These are phyloP conservation scores for Fraxinus angustifolia DNA, from an alignment of 305 asterid species.

Conservation along the genomic window DNA sequence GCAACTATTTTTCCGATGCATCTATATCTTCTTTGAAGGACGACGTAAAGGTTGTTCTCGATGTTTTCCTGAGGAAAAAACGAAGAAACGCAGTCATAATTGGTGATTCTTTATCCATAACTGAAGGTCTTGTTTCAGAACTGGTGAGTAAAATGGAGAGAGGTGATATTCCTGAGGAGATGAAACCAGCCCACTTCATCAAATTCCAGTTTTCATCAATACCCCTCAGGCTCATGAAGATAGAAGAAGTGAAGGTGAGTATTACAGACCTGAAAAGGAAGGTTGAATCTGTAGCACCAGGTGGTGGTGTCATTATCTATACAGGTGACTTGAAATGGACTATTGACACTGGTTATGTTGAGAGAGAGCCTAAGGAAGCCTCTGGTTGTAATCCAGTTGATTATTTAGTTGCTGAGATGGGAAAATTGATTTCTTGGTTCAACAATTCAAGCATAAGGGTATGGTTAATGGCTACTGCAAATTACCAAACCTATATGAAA, in stretches of 20 bases:
- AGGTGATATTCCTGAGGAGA: slow-evolving; percentile 60
- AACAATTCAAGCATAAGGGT: slow-evolving; percentile 41
- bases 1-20: slow-evolving; percentile 10
- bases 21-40: slow-evolving; percentile 20
- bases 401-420: slow-evolving; percentile 61
- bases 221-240: slow-evolving; percentile 60
- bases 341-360: slow-evolving; percentile 24
- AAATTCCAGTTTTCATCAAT: slow-evolving; percentile 61
- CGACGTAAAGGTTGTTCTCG: slow-evolving; percentile 41
- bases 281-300: slow-evolving; percentile 45
- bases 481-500: slow-evolving; percentile 64
- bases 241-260: slow-evolving; percentile 62
- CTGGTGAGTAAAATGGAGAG: slow-evolving; percentile 48
- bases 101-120: slow-evolving; percentile 41
- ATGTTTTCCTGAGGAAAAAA: slow-evolving; percentile 39
- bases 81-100: slow-evolving; percentile 55
- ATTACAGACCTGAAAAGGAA: slow-evolving; percentile 61
- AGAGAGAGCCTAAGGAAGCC: slow-evolving; percentile 1
- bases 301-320: slow-evolving; percentile 55
- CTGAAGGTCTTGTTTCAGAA: slow-evolving; percentile 46
- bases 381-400: slow-evolving; percentile 46
- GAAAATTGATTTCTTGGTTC: slow-evolving; percentile 53
- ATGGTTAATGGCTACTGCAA: slow-evolving; percentile 74
- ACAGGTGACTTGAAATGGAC: slow-evolving; percentile 81
- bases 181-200: slow-evolving; percentile 47